Base-by-base conservation (phyloP, 2,329 filamentous ascomycete species). In the Fulvia fulva region DNA sequence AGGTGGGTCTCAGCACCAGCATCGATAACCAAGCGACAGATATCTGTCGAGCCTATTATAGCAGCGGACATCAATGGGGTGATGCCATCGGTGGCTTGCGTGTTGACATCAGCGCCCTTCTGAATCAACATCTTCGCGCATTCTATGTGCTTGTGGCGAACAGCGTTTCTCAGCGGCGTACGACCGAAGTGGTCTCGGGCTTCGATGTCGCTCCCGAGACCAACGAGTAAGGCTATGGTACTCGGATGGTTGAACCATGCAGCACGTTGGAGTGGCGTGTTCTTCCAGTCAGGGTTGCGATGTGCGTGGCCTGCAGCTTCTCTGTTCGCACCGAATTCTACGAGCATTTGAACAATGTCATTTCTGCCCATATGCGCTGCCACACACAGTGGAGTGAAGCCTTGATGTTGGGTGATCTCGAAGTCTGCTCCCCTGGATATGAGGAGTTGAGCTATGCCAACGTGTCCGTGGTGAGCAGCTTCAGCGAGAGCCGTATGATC, bases 401-500 rank as follows among this genome's bases (percentile, higher is more conserved):
- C 55, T 5, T 23, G 41, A 19, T 25, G 5, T 8, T 53, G 32
- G 7, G 55, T 37, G n/a, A 22, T 44, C 5, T 57, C 50, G 16
- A 49, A 25, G 23, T 57, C 41, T 43, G 25, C 55, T 26, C 44
- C 44, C 4, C 32, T 32, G 12, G 26, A 50, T 9, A 57, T 57
- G 16, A 57, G 26, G 8, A 52, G 41, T 21, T 50, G 44, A n/a
- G 51, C 21, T 34, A 57, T 49, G 9, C 53, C 51, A 6, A 43
- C 49, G 30, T 41, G 55, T 7, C 55, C 55, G 22, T 47, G 25
- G 23, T 41, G 51, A 30, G 49, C 51, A 11, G 55, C 55, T 25
- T 57, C 55, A 21, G 50, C 43, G 16, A 53, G 16, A 2, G 55
- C 23, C 14, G 55, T 49, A 28, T 57, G 12, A 6, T 53, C 19